These are phyloP conservation scores for Suillus subaureus DNA, from an alignment of 768 basidiomycete genomes.

Conservation along the genomic window DNA sequence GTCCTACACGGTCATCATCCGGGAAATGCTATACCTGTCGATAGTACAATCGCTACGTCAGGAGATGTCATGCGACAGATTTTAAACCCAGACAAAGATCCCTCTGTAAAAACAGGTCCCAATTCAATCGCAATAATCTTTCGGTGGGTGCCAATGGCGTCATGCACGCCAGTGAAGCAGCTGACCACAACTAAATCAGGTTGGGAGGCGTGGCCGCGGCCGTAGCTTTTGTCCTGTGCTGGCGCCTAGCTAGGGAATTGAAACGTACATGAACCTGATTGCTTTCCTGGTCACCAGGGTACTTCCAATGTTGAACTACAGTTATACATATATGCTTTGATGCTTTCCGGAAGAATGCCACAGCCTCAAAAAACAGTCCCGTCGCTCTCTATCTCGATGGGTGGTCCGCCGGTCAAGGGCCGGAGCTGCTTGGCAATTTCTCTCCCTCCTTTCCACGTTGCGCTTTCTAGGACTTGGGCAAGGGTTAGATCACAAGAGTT, in stretches of 20 bases:
- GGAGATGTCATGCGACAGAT: slow-evolving; percentile 11
- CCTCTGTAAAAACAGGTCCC: slow-evolving; percentile 31
- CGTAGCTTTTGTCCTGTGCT: slow-evolving; percentile 56
- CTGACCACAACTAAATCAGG: slow-evolving; percentile 32
- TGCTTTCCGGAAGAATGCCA: neutral
- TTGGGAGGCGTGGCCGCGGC: slow-evolving; percentile 58
- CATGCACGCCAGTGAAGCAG: slow-evolving; percentile 1
- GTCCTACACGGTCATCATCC: slow-evolving; percentile 39
- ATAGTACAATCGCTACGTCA: slow-evolving; percentile 13
- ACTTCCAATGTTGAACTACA: neutral
- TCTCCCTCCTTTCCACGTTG: slow-evolving; percentile 96
- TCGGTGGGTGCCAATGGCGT: slow-evolving; percentile 49
- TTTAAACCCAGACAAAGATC: slow-evolving; percentile 17
- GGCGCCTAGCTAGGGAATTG: slow-evolving; percentile 56
- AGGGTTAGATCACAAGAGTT: slow-evolving; percentile 59
- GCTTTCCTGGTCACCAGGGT: neutral
- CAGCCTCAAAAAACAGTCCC: slow-evolving; percentile 70
- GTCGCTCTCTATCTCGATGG: slow-evolving; percentile 84
- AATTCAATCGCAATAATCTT: slow-evolving; percentile 84
- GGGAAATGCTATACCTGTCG: slow-evolving; percentile 15
- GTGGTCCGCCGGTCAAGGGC: slow-evolving; percentile 76
- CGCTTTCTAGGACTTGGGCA: slow-evolving; percentile 90
- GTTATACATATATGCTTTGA: neutral
- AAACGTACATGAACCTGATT: slow-evolving; percentile 36
- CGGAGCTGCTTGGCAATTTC: slow-evolving; percentile 85